Evolutionary conservation across 164 flowering plant species (phyloP), one percentile per base, ranked within the genome.

Genomic region (Sextonia rubra): DNA sequence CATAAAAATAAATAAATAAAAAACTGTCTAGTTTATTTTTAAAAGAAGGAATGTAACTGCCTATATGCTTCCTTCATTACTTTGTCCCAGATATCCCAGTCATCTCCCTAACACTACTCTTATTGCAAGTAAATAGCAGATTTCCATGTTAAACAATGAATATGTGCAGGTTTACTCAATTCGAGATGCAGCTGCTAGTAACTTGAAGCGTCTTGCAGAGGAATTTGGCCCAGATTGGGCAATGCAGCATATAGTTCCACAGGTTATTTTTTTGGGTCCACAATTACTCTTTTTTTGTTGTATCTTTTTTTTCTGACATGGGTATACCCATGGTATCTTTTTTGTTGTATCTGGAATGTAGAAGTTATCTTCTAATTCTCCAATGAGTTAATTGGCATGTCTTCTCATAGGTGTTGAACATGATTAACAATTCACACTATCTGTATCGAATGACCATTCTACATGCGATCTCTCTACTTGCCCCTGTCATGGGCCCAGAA

Each of bases 401-500:
- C 30, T 58, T 69, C 44, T 66, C 11, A 25, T 87, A 91, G 98
- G 94, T 94, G 52, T 76, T 94, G 84, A 93, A 92, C 25, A 91
- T 90, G 97, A 85, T 86, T 68, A 91, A 79, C 77, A 88, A 88
- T 71, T 85, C 97, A 24, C 97, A 90, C 71, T 94, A 94, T 78
- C 71, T 94, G 72, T 90, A 92, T 61, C 89, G 97, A 64, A 94
- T 94, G 97, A 94, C 97, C 62, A 82, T 94, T 72, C 82, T 94
- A 3, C 93, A 82, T 71, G 93, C 95, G 71, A 82, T 94, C 72
- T 89, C 94, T 75, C 83, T 94, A 11, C 91, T 94, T 66, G 97
- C 98, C 64, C 98, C 98, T 47, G 97, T 94, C 12, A 82, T 92
- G 93, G 97, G 98, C 23, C 68, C 98, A 6, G 97, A 94, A 64